These are phyloP conservation scores for Guadua angustifolia DNA, from an alignment of 176 grass and related monocot species.

Conservation along the genomic window DNA sequence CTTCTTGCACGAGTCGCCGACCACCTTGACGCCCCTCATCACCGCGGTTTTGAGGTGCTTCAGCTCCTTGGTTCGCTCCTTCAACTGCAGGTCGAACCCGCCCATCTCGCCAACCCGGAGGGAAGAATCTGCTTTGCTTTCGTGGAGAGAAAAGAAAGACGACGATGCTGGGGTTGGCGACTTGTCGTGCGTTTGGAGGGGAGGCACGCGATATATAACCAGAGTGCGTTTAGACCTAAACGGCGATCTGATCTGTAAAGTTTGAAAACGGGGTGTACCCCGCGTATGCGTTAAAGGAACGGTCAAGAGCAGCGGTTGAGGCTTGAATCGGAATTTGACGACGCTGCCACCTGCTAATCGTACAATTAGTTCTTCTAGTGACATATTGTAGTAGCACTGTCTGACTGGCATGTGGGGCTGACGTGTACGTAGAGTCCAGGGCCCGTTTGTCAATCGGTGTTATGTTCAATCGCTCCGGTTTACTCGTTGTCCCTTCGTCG, in stretches of 20 bases:
- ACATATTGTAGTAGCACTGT: too few relatives aligned
- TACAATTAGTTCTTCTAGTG: neutral
- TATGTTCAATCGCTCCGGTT: neutral
- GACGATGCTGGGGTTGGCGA: neutral
- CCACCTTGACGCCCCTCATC: conserved; percentile 67
- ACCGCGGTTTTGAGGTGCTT: conserved; percentile 58
- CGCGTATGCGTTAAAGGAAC: conserved; percentile 15
- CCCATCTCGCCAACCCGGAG: conserved; percentile 39
- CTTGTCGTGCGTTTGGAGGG: neutral
- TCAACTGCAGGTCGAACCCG: conserved; percentile 64
- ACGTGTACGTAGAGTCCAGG: neutral
- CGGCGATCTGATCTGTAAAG: conserved; percentile 43
- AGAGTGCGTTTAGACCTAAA: conserved; percentile 20
- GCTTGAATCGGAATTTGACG: neutral
- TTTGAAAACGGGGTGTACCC: conserved; percentile 33
- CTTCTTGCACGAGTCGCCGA: conserved; percentile 73
- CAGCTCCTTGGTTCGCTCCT: conserved; percentile 65
- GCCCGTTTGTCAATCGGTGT: neutral
- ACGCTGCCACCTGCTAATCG: neutral
- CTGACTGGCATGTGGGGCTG: conserved; percentile 2
- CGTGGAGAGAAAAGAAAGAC: neutral
- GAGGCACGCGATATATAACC: neutral
- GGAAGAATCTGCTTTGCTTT: neutral
- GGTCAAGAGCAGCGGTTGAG: neutral
- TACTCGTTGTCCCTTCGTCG: too few relatives aligned